Evolutionary conservation across 2,329 filamentous ascomycete genomes (phyloP).

Genomic region (Venturia aucupariae): DNA sequence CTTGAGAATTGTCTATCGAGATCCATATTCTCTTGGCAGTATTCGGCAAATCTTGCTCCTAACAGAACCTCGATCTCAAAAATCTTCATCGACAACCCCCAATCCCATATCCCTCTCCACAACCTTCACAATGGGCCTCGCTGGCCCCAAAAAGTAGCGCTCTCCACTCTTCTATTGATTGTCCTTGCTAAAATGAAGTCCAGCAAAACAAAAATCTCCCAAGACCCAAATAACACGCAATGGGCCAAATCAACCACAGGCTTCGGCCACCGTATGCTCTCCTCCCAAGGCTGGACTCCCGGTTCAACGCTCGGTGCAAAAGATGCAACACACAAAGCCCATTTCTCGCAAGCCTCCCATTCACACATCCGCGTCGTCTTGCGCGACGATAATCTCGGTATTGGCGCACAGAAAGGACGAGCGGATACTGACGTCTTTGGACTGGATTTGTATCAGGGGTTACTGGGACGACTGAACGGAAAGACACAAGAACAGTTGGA

Average conservation of each 20-base stretch:
- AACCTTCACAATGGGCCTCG: constrained; percentile 52
- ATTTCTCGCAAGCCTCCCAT: constrained; percentile 70
- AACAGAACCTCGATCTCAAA: neutral
- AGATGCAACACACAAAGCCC: constrained; percentile 62
- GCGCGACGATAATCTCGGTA: constrained; percentile 84
- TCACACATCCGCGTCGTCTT: constrained; percentile 77
- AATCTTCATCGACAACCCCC: neutral
- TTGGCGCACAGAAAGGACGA: constrained; percentile 61
- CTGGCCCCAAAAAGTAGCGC: constrained; percentile 56
- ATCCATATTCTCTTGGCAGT: neutral
- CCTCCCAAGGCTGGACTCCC: constrained; percentile 81
- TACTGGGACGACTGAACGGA: constrained; percentile 83
- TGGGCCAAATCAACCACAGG: constrained; percentile 76
- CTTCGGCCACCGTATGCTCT: constrained; percentile 85
- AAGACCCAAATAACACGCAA: constrained; percentile 91
- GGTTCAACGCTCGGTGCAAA: constrained; percentile 73
- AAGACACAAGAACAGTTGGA: constrained; percentile 66
- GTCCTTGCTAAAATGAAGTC: constrained; percentile 21
- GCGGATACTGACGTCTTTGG: constrained; percentile 66
- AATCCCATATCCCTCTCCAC: neutral
- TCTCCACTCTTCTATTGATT: neutral
- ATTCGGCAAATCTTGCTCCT: neutral
- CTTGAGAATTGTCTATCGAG: neutral
- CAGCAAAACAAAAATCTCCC: constrained; percentile 59
- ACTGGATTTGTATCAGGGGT: constrained; percentile 73